Conservation (phyloP, 208 protist genomes). For the Leishmania tropica region DNA sequence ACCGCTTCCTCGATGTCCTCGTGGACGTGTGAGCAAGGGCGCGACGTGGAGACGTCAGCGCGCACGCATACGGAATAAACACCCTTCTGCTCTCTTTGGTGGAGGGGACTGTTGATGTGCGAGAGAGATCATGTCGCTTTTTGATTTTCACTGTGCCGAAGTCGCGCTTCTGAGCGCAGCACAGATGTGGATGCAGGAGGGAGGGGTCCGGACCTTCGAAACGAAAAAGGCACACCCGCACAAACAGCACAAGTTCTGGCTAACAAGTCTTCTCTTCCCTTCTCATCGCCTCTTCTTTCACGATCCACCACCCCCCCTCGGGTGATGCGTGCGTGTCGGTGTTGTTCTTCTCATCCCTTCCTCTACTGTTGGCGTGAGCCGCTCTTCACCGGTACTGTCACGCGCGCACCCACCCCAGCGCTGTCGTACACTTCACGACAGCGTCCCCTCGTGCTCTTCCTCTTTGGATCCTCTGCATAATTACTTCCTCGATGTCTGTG, state of each 20-base stretch:
- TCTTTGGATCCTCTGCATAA: background rate
- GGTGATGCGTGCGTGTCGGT: too few relatives aligned
- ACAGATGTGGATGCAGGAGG: background rate
- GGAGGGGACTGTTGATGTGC: background rate
- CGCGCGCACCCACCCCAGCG: background rate
- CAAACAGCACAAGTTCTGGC: background rate
- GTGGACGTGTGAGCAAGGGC: background rate
- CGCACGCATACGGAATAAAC: background rate
- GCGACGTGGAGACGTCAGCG: background rate
- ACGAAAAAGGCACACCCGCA: background rate
- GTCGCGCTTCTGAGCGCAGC: background rate
- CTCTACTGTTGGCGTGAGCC: background rate
- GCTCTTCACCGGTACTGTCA: background rate
- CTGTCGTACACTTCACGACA: conserved; percentile 17
- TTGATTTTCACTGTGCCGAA: background rate
- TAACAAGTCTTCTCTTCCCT: background rate
- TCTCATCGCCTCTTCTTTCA: background rate
- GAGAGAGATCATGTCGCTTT: background rate
- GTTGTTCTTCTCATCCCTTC: background rate
- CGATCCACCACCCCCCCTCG: background rate
- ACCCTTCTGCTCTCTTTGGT: background rate
- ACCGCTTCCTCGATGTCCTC: background rate
- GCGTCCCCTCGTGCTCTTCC: background rate
- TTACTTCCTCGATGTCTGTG: conserved; percentile 13
- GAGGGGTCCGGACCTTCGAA: too few relatives aligned